phyloP scores from a whole-genome alignment of 2,329 filamentous ascomycete genomes.

The Fusarium sp. region DNA sequence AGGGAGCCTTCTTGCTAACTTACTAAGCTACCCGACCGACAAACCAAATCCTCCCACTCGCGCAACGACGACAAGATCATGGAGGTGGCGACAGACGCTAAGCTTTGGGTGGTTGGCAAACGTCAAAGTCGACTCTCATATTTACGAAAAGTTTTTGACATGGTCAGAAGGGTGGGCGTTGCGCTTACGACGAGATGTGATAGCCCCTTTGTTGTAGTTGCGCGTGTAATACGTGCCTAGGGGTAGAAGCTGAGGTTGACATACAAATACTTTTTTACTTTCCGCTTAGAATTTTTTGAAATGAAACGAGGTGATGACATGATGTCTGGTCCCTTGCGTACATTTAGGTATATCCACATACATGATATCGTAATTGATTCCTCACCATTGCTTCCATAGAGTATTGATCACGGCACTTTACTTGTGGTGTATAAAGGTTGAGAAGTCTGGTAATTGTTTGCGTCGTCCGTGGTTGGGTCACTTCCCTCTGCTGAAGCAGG shows the following conservation, averaged over 20 bases:
- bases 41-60: slow-evolving; percentile 47
- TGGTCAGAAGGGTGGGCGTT: slow-evolving; percentile 61
- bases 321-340: background rate
- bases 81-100: slow-evolving; percentile 55
- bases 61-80: slow-evolving; percentile 52
- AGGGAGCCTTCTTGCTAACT: slow-evolving; percentile 33
- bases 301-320: slow-evolving; percentile 42
- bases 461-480: background rate
- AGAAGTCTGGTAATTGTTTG: background rate
- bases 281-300: slow-evolving; percentile 47
- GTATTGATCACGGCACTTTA: background rate
- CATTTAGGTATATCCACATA: background rate
- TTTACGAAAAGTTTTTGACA: slow-evolving; percentile 66
- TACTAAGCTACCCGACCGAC: slow-evolving; percentile 42
- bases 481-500: background rate
- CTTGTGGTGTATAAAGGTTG: background rate
- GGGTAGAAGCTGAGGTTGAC: slow-evolving; percentile 64
- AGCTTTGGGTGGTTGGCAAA: slow-evolving; percentile 55
- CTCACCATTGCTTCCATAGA: background rate
- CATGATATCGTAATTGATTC: background rate
- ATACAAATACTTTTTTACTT: slow-evolving; percentile 62
- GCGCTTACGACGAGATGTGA: slow-evolving; percentile 57
- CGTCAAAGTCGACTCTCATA: slow-evolving; percentile 61
- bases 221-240: slow-evolving; percentile 58
- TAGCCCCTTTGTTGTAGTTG: slow-evolving; percentile 60